Evolutionary conservation across 805 yeast species (phyloP), one percentile per base, ranked within the genome.

Genomic region (Kazachstania taianensis): DNA sequence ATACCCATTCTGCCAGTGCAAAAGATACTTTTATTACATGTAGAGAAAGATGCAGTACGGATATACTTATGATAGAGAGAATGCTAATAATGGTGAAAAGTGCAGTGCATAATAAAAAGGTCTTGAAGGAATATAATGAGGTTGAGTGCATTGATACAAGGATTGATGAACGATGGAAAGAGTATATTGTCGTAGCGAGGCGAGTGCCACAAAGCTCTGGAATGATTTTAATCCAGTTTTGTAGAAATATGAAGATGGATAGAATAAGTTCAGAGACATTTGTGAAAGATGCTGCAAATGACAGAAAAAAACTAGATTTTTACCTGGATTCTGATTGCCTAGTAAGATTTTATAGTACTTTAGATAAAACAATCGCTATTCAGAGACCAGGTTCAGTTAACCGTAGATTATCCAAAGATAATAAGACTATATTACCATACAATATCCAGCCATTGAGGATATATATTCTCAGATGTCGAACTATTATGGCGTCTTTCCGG

Each of bases 111-210:
- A 44, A 43, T 20, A 51, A 43, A 9, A 50, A 48, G 22, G 50
- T 66, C 9, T 55, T 63, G 5, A 41, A 49, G 1, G 43, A 55
- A 9, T 67, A 70, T 40, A 63, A 68, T 10, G 84, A 77, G 41
- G 51, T 57, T 7, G 76, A 73, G 38, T 61, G 67, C 1, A 63
- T 66, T 18, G 73, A 73, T 28, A 65, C 82, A 1, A 59, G 79
- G 35, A 67, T 81, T 1, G 41, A 66, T 7, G 87, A 82, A 39
- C 60, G 85, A 32, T 85, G 96, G 92, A 73, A 69, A 41, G 96
- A 87, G 52, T 83, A 76, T 50, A 61, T 75, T 19, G 79, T 81
- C 2, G 84, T 81, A 2, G 77, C 80, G 1, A 62, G 89, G 40
- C 69, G 72, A n/a, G 74, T 82, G 0, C 76, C 73, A 12, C 59